Evolutionary conservation across 169 alveolate species (phyloP).

Genomic region (Eimeria maxima): DNA sequence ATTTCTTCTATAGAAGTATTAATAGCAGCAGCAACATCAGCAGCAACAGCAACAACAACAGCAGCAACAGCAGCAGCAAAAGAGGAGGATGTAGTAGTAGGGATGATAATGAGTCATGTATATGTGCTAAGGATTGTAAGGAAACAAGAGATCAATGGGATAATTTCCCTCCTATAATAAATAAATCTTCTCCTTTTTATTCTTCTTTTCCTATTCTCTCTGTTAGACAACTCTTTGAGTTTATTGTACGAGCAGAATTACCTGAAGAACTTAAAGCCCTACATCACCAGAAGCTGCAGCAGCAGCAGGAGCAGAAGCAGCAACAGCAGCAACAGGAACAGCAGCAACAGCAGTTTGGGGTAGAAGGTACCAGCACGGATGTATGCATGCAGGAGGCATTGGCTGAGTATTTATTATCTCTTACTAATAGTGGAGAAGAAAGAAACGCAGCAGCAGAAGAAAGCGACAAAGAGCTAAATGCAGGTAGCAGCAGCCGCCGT

Average conservation of each 20-base stretch:
- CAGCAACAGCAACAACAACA: conserved; percentile 43
- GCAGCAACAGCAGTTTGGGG: conserved; percentile 49
- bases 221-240: conserved; percentile 65
- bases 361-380: conserved; percentile 50
- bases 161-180: background rate
- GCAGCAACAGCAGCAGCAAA: conserved; percentile 33
- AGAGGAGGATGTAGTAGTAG: conserved; percentile 25
- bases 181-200: background rate
- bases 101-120: background rate
- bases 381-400: background rate
- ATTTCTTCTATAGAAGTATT: conserved; percentile 90
- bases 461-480: background rate
- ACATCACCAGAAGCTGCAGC: conserved; percentile 44
- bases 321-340: conserved; percentile 40
- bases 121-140: background rate
- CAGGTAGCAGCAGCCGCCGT: conserved; percentile 76
- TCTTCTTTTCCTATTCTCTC: background rate
- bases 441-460: conserved; percentile 63
- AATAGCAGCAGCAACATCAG: conserved; percentile 1
- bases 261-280: conserved; percentile 77
- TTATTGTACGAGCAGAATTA: conserved; percentile 71
- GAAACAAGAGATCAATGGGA: conserved; percentile 29
- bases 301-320: conserved; percentile 67
- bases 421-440: background rate
- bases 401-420: background rate